A percentile compares a stretch with the other conserved stretches of the same genome.
Conservation (phyloP, 2,329 filamentous ascomycete species). For the Pseudogymnoascus verrucosus region DNA sequence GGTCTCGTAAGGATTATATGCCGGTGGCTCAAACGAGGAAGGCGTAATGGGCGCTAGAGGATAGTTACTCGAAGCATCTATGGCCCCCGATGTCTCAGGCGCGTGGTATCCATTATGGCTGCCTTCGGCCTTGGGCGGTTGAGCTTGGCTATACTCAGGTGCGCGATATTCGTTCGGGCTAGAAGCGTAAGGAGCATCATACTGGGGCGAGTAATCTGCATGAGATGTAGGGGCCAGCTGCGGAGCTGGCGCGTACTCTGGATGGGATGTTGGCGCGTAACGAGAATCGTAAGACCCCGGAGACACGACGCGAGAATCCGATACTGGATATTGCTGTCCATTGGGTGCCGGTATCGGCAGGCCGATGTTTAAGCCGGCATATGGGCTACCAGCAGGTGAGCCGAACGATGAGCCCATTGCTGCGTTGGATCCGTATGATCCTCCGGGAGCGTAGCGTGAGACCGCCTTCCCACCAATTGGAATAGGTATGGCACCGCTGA, state of each 20-base stretch:
- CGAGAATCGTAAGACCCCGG: not conserved
- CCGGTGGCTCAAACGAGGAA: constrained; percentile 24
- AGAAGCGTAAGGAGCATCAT: not conserved
- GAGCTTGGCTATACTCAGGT: not conserved
- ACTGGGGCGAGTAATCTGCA: not conserved
- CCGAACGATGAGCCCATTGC: constrained; percentile 1
- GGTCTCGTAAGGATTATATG: constrained; percentile 22
- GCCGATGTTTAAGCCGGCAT: not conserved
- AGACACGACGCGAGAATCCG: not conserved
- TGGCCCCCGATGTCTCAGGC: not conserved
- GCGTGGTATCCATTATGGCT: not conserved
- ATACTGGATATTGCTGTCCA: not conserved
- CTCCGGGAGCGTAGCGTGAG: constrained; percentile 27
- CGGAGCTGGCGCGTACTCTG: not conserved
- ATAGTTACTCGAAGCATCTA: not conserved
- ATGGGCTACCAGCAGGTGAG: not conserved
- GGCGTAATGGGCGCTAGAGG: constrained; percentile 1
- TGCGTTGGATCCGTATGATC: constrained; percentile 15
- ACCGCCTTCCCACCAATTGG: constrained; percentile 18
- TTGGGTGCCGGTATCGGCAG: not conserved
- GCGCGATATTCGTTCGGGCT: not conserved
- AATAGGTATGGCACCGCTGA: constrained; percentile 20
- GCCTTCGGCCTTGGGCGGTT: not conserved
- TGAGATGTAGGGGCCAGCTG: not conserved
- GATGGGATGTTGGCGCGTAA: constrained; percentile 1